phyloP scores from a whole-genome alignment of 2,329 filamentous ascomycete species.

The Epichloe gansuensis region DNA sequence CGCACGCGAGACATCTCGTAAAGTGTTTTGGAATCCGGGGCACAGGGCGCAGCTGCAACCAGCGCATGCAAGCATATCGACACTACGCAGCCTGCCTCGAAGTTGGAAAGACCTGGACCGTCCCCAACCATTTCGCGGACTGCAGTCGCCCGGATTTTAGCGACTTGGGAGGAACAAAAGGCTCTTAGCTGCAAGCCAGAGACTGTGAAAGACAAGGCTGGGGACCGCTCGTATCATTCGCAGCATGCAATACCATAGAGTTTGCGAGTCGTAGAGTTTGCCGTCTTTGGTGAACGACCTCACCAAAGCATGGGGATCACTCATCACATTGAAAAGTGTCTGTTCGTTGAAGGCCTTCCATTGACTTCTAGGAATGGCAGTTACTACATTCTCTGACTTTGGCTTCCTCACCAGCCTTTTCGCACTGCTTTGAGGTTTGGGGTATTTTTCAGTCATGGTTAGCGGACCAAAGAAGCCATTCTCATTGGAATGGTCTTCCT shows the following conservation, averaged over 20 bases:
- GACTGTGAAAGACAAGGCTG: conserved; percentile 47
- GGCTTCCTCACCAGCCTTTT: conserved; percentile 7
- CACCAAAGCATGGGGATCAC: conserved; percentile 41
- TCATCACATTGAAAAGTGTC: conserved; percentile 51
- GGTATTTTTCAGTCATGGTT: conserved; percentile 7
- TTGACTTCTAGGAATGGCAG: conserved; percentile 20
- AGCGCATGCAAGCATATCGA: conserved; percentile 52
- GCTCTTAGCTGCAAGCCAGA: conserved; percentile 49
- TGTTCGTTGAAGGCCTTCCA: conserved; percentile 54
- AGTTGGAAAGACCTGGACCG: conserved; percentile 21
- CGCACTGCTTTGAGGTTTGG: conserved; percentile 7
- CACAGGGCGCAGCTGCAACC: conserved; percentile 43
- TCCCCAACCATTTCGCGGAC: conserved; percentile 6
- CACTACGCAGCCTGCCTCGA: conserved; percentile 40
- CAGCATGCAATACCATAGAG: conserved; percentile 51
- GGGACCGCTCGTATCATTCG: conserved; percentile 45
- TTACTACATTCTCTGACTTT: neutral
- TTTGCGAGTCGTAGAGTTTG: conserved; percentile 46
- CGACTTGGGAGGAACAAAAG: conserved; percentile 44
- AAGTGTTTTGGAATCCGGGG: conserved; percentile 34
- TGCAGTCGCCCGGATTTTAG: conserved; percentile 27
- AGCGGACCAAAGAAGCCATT: conserved; percentile 31
- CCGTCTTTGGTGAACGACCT: conserved; percentile 44
- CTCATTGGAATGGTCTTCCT: conserved; percentile 43
- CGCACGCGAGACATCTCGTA: conserved; percentile 50